Percentiles rank a stretch among this genome's conserved stretches.
These are phyloP conservation scores for Agrocybe pediades DNA, from an alignment of 768 basidiomycete species.

Conservation along the genomic window DNA sequence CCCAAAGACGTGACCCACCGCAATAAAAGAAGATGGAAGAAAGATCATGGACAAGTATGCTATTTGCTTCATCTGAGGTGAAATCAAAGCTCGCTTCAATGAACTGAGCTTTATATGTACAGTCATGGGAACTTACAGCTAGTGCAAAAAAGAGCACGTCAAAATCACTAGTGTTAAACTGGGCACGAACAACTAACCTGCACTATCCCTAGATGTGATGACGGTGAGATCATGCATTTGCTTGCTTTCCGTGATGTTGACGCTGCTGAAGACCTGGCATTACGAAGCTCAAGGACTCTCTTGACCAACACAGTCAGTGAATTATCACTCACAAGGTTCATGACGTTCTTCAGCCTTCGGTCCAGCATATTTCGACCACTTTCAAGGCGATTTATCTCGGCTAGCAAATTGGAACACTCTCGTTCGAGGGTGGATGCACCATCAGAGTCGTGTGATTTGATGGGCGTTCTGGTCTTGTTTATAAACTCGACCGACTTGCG, in stretches of 20 bases:
- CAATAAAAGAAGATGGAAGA: conserved; percentile 45
- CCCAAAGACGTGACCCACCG: conserved; percentile 20
- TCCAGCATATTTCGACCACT: conserved; percentile 42
- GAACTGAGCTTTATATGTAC: background rate
- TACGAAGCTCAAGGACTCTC: background rate
- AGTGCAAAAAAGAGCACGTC: conserved; percentile 15
- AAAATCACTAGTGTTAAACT: conserved; percentile 10
- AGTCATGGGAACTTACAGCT: conserved; percentile 14
- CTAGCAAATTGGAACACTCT: conserved; percentile 49
- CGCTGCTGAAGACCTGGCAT: conserved; percentile 43
- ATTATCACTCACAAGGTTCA: conserved; percentile 38
- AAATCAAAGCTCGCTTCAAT: background rate
- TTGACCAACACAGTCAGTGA: background rate
- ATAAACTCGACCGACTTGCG: conserved; percentile 50
- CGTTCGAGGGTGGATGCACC: conserved; percentile 30
- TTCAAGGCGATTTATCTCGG: conserved; percentile 53
- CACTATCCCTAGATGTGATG: conserved; percentile 29
- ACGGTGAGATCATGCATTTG: conserved; percentile 39
- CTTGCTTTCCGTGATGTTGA: conserved; percentile 45
- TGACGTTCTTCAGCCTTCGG: conserved; percentile 47
- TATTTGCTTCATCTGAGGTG: conserved; percentile 39
- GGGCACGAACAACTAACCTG: conserved; percentile 12
- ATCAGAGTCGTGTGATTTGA: conserved; percentile 34
- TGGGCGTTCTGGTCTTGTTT: conserved; percentile 47
- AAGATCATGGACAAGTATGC: conserved; percentile 54